These are phyloP conservation scores for Colletotrichum sp. DNA, from an alignment of 2,329 filamentous ascomycete species.

Conservation along the genomic window DNA sequence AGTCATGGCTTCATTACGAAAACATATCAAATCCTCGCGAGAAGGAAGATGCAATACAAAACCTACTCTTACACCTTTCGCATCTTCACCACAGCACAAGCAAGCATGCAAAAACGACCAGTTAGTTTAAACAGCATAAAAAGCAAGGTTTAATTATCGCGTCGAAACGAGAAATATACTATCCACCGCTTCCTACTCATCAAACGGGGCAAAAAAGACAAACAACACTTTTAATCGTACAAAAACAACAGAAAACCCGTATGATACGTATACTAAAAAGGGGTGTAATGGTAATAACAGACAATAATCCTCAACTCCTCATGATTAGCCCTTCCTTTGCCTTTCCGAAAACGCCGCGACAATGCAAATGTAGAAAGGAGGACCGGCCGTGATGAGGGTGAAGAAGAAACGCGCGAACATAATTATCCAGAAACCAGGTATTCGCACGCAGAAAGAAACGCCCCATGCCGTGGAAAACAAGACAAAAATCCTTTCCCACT, in stretches of 20 bases:
- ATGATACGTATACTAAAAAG: background rate
- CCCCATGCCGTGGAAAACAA: background rate
- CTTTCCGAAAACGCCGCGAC: background rate
- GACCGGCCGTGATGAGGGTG: background rate
- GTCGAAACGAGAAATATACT: background rate
- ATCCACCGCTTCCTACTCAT: background rate
- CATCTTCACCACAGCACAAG: background rate
- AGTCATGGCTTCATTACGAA: background rate
- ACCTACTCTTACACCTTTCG: background rate
- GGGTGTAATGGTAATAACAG: background rate
- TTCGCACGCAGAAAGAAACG: background rate
- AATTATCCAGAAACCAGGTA: background rate
- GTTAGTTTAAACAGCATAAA: background rate
- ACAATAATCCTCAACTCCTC: conserved; percentile 4
- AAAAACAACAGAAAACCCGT: background rate
- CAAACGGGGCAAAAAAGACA: background rate
- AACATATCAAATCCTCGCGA: background rate
- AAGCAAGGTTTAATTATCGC: background rate
- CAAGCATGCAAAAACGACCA: background rate
- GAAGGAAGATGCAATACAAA: background rate
- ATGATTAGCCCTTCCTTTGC: background rate
- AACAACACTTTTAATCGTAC: background rate
- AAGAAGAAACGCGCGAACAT: background rate
- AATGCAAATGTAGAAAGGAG: background rate
- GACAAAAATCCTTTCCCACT: background rate